These are phyloP conservation scores for Rhynchosporium graminicola DNA, from an alignment of 2,329 filamentous ascomycete species.

Conservation along the genomic window DNA sequence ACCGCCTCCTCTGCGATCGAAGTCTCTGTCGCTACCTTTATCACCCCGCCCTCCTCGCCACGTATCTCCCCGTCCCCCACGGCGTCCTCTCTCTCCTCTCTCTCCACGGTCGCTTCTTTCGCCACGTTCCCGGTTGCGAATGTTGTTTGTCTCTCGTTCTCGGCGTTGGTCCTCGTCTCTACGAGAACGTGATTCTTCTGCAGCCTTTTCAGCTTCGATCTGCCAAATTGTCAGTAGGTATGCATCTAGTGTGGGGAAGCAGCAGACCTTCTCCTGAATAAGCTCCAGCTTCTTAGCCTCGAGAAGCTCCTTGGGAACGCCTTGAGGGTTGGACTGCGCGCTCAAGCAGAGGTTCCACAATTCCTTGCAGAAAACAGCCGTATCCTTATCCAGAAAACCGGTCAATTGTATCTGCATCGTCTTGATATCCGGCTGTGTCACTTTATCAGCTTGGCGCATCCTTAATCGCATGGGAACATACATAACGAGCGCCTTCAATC, in stretches of 20 bases:
- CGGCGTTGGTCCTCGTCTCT: conserved; percentile 71
- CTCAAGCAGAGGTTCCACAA: conserved; percentile 90
- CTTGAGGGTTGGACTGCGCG: conserved; percentile 83
- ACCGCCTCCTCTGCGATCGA: conserved; percentile 40
- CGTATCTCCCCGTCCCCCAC: conserved; percentile 49
- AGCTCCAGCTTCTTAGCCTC: conserved; percentile 96
- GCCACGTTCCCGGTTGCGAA: conserved; percentile 65
- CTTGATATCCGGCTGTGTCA: conserved; percentile 85
- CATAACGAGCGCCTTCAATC: conserved; percentile 73
- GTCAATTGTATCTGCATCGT: conserved; percentile 91
- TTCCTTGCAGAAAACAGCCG: conserved; percentile 85
- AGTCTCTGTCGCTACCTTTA: conserved; percentile 50
- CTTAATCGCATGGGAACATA: conserved; percentile 49
- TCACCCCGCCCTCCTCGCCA: conserved; percentile 48
- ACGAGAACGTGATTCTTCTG: conserved; percentile 70
- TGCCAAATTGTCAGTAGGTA: conserved; percentile 42
- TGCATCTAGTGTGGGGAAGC: background rate
- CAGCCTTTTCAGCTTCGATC: conserved; percentile 81
- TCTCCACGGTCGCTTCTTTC: conserved; percentile 53
- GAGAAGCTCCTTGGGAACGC: conserved; percentile 89
- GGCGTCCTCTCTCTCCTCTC: conserved; percentile 50
- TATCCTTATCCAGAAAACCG: conserved; percentile 93
- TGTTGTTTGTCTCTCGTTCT: conserved; percentile 67
- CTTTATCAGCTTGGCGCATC: conserved; percentile 35
- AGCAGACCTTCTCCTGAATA: conserved; percentile 83